phyloP scores from a whole-genome alignment of 2,329 filamentous ascomycete genomes.

The Neurospora sp. region DNA sequence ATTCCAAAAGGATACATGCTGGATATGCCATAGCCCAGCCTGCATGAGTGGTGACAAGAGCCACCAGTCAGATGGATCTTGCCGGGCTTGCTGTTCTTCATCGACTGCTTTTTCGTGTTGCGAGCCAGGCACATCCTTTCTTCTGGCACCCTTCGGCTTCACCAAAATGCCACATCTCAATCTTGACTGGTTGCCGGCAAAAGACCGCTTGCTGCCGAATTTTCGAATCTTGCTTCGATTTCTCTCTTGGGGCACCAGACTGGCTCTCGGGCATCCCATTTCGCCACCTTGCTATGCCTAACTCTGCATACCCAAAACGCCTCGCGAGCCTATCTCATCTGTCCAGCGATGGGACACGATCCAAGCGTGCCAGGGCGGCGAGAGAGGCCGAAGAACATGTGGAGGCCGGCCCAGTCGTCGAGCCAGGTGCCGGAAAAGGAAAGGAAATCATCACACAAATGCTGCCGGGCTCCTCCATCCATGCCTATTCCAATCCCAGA shows the following conservation, averaged over 20 bases:
- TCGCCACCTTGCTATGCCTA: conserved; percentile 35
- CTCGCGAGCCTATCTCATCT: conserved; percentile 9
- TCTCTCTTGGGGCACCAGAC: conserved; percentile 26
- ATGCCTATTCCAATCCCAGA: conserved; percentile 14
- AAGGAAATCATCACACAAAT: conserved; percentile 5
- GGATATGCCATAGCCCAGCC: conserved; percentile 24
- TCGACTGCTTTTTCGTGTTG: conserved; percentile 8
- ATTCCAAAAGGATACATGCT: conserved; percentile 23
- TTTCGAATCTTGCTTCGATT: conserved; percentile 13
- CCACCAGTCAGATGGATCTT: conserved; percentile 20
- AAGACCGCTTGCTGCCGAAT: conserved; percentile 11
- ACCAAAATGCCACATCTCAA: conserved; percentile 7
- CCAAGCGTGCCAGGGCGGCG: conserved; percentile 5
- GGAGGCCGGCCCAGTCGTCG: conserved; percentile 1
- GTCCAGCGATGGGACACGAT: conserved; percentile 14
- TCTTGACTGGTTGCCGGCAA: conserved; percentile 14
- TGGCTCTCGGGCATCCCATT: conserved; percentile 31
- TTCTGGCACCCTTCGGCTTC: conserved; percentile 12
- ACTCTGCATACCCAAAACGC: conserved; percentile 26
- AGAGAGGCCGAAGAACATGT: conserved; percentile 6
- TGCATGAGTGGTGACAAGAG: conserved; percentile 27
- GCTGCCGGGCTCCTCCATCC: conserved; percentile 14
- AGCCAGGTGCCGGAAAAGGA: conserved; percentile 7
- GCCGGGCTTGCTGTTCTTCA: conserved; percentile 12
- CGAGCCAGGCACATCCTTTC: conserved; percentile 29